phyloP scores from a whole-genome alignment of 23 red algal species.

The Cyanidiococcus yangmingshanensis region DNA sequence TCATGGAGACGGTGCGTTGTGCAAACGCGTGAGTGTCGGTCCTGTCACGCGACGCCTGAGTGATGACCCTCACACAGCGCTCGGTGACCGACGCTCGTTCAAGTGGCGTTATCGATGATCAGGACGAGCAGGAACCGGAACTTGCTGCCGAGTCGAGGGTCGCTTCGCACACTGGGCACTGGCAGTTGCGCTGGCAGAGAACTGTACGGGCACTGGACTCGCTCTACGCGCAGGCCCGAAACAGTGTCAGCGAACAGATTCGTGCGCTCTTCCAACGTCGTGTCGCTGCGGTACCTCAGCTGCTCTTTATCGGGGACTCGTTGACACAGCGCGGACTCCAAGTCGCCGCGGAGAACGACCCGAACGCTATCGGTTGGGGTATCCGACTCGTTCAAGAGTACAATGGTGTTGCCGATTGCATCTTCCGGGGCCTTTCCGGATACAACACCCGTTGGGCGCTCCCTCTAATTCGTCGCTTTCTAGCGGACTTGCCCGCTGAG shows the following conservation, averaged over 20 bases:
- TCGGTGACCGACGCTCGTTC: too few relatives aligned
- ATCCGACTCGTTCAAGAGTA: not conserved
- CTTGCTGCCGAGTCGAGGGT: too few relatives aligned
- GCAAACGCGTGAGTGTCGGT: too few relatives aligned
- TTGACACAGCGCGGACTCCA: not conserved
- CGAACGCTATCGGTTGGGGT: not conserved
- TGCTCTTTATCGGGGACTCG: conserved; percentile 7
- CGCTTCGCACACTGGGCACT: too few relatives aligned
- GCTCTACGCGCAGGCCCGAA: not conserved
- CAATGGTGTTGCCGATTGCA: conserved; percentile 14
- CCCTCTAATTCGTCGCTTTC: conserved; percentile 9
- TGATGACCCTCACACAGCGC: too few relatives aligned
- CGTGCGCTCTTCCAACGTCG: not conserved
- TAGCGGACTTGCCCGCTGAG: not conserved
- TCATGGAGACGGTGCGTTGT: too few relatives aligned
- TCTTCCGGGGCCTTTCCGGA: conserved; percentile 26
- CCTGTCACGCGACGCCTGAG: too few relatives aligned
- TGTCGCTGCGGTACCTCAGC: not conserved
- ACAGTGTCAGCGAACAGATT: not conserved
- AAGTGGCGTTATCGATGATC: too few relatives aligned
- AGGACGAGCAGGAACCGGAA: too few relatives aligned
- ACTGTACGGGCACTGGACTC: not conserved
- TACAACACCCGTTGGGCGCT: conserved; percentile 40
- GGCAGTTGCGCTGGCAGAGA: not conserved
- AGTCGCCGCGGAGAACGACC: not conserved